A percentile compares a stretch with the other conserved stretches of the same genome.
These are phyloP conservation scores for Pseudogymnoascus destructans DNA, from an alignment of 2,329 filamentous ascomycete genomes.

Conservation along the genomic window DNA sequence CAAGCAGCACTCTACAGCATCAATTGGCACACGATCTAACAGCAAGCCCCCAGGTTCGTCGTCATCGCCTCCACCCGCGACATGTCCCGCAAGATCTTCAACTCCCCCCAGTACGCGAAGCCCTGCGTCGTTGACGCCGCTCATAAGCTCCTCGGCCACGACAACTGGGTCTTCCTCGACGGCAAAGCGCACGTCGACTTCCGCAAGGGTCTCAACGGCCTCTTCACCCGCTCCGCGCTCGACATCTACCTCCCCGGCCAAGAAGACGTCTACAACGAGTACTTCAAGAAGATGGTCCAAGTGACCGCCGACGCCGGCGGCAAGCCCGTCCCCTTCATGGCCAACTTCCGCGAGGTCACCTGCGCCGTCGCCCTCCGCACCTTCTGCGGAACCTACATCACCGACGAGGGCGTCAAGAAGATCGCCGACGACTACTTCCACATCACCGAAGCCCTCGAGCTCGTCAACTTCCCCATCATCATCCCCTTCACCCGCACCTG, in stretches of 20 bases:
- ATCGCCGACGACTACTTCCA: conserved; percentile 95
- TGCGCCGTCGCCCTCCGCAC: conserved; percentile 89
- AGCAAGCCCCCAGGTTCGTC: conserved; percentile 57
- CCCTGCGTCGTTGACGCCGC: conserved; percentile 93
- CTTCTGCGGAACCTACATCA: conserved; percentile 95
- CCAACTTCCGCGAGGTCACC: conserved; percentile 85
- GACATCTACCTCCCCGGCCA: conserved; percentile 81
- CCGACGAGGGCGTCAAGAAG: conserved; percentile 79
- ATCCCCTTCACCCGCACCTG: conserved; percentile 89
- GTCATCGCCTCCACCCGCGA: conserved; percentile 92
- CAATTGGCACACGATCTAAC: background rate
- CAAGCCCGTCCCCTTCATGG: conserved; percentile 78
- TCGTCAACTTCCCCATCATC: conserved; percentile 98
- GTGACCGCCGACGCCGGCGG: conserved; percentile 59
- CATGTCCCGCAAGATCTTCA: conserved; percentile 93
- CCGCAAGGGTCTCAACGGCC: conserved; percentile 86
- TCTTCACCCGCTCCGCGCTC: conserved; percentile 86
- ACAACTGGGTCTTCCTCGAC: conserved; percentile 96
- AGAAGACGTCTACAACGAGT: conserved; percentile 79
- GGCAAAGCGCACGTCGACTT: conserved; percentile 93
- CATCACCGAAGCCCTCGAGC: conserved; percentile 86
- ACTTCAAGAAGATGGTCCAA: conserved; percentile 67
- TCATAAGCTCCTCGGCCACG: conserved; percentile 78
- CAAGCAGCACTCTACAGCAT: background rate
- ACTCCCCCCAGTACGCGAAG: conserved; percentile 82